These are phyloP conservation scores for Brassica cretica DNA, from an alignment of 345 rosid species.

Conservation along the genomic window DNA sequence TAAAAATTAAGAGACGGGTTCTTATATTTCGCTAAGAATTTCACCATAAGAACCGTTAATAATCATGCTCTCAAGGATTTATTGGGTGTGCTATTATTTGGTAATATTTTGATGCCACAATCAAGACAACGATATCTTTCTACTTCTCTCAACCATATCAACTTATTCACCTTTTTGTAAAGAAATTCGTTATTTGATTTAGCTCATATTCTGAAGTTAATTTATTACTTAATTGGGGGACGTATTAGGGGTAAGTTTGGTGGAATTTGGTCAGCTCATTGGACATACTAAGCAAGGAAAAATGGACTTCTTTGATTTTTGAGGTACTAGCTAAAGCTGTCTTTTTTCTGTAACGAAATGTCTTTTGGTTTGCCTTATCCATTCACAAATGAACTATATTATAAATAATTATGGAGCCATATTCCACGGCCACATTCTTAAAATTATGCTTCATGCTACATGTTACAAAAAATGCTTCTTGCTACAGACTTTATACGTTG, in stretches of 20 bases:
- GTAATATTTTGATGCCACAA: conserved; percentile 30
- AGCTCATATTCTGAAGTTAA: neutral
- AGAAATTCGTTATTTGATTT: neutral
- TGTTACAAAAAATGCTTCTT: neutral
- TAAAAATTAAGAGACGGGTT: no score
- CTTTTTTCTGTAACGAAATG: conserved; percentile 20
- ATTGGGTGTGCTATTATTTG: conserved; percentile 21
- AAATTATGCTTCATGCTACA: neutral
- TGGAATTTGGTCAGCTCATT: conserved; percentile 42
- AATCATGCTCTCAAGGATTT: conserved; percentile 7
- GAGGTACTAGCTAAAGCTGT: conserved; percentile 32
- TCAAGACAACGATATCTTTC: conserved; percentile 39
- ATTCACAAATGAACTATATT: conserved; percentile 27
- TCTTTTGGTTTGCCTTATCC: conserved; percentile 23
- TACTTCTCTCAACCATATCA: conserved; percentile 39
- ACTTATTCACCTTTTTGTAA: neutral
- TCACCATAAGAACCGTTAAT: no score
- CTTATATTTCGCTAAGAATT: no score
- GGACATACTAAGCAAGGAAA: conserved; percentile 39
- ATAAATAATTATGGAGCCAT: conserved; percentile 2
- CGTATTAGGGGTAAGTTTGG: conserved; percentile 38
- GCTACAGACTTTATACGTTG: neutral
- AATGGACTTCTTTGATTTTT: conserved; percentile 36
- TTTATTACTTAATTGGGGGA: conserved; percentile 21
- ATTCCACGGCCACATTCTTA: neutral